Percentiles rank a stretch among this genome's conserved stretches.
These are phyloP conservation scores for Aspergillus jensenii DNA, from an alignment of 2,329 filamentous ascomycete species.

Conservation along the genomic window DNA sequence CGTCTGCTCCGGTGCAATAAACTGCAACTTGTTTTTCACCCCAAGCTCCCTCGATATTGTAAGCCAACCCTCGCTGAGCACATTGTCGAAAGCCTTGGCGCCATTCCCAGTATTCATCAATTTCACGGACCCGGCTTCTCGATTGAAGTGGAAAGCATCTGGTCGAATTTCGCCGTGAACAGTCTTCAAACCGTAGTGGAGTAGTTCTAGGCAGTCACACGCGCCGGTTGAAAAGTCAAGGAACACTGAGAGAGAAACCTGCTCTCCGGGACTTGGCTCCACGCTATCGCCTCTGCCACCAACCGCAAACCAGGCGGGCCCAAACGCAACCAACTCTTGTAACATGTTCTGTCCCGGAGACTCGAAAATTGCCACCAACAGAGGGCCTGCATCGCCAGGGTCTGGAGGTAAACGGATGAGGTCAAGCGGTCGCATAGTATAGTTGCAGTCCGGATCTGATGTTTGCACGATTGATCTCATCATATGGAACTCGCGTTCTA, in stretches of 20 bases:
- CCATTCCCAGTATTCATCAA: conserved; percentile 85
- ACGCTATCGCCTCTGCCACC: conserved; percentile 50
- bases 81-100: conserved; percentile 84
- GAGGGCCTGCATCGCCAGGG: conserved; percentile 66
- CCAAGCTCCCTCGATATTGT: conserved; percentile 78
- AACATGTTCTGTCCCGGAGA: conserved; percentile 74
- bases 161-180: conserved; percentile 89
- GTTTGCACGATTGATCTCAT: conserved; percentile 69
- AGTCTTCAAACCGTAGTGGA: conserved; percentile 85
- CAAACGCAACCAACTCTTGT: conserved; percentile 69
- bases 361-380: conserved; percentile 80
- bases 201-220: conserved; percentile 77
- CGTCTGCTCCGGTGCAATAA: conserved; percentile 92
- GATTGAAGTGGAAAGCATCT: conserved; percentile 86
- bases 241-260: conserved; percentile 72
- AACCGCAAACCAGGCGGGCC: conserved; percentile 69
- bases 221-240: conserved; percentile 90
- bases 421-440: conserved; percentile 80
- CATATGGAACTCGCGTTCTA: conserved; percentile 86
- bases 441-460: conserved; percentile 69
- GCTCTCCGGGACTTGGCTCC: conserved; percentile 53
- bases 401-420: conserved; percentile 69
- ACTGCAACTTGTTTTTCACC: conserved; percentile 84
- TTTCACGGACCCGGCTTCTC: conserved; percentile 69
- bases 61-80: conserved; percentile 85